phyloP scores from a whole-genome alignment of 2,329 filamentous ascomycete species.

The Arachnopeziza araneosa region DNA sequence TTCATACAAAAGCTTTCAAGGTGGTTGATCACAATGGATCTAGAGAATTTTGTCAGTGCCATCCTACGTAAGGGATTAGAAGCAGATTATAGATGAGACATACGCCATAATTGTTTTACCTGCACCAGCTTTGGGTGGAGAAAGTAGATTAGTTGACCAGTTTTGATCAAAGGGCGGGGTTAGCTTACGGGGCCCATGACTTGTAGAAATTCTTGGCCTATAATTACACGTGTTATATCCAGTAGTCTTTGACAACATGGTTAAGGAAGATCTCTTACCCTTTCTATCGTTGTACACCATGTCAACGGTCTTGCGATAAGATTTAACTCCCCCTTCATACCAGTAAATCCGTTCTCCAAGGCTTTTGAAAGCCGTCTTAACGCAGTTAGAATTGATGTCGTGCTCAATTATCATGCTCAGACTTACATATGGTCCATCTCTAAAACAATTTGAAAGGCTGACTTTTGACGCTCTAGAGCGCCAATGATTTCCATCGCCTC shows the following conservation, averaged over 20 bases:
- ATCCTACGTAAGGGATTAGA: not conserved
- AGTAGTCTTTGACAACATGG: too few relatives aligned
- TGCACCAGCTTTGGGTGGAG: slow-evolving; percentile 31
- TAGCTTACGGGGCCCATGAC: slow-evolving; percentile 11
- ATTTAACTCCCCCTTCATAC: not conserved
- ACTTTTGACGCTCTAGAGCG: not conserved
- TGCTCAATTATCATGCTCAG: too few relatives aligned
- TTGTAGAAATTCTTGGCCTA: not conserved
- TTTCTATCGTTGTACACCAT: too few relatives aligned
- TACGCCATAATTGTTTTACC: slow-evolving; percentile 42
- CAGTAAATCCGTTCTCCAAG: not conserved
- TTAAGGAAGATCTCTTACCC: too few relatives aligned
- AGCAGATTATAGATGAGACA: not conserved
- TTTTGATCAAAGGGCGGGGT: too few relatives aligned
- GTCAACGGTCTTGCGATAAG: not conserved
- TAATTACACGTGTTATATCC: not conserved
- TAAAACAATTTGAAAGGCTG: not conserved
- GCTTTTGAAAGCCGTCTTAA: not conserved
- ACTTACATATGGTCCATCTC: not conserved
- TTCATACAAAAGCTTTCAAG: not conserved
- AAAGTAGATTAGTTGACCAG: not conserved
- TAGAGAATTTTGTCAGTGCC: not conserved
- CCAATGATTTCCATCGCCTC: not conserved
- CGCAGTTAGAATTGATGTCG: too few relatives aligned
- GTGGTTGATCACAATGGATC: not conserved